Evolutionary conservation across 441 rosid genomes (phyloP).

Genomic region (Syzygium malaccense): DNA sequence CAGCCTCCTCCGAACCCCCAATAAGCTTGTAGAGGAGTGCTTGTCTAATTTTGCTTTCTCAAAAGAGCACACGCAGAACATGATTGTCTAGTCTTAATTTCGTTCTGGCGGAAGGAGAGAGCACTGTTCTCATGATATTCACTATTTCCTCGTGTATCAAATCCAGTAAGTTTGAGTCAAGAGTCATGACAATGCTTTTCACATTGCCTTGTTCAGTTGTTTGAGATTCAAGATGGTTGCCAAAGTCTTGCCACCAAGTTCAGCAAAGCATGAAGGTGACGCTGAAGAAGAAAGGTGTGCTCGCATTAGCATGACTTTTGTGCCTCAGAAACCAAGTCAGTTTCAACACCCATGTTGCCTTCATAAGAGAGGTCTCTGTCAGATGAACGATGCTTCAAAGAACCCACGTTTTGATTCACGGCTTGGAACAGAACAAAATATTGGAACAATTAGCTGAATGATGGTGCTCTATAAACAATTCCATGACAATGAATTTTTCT

Average conservation of each 20-base stretch:
- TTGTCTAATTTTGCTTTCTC: not conserved
- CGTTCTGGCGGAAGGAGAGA: not conserved
- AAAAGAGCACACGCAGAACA: not conserved
- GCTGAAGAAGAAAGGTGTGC: not conserved
- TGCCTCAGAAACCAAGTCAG: not conserved
- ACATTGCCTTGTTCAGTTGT: not conserved
- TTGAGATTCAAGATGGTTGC: not conserved
- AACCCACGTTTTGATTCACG: not conserved
- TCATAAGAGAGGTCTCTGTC: not conserved
- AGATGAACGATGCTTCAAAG: not conserved
- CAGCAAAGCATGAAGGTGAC: not conserved
- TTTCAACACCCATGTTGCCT: not conserved
- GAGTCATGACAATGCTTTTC: not conserved
- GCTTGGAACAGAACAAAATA: not conserved
- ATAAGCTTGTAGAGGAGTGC: not conserved
- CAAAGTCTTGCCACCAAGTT: not conserved
- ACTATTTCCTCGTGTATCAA: not conserved
- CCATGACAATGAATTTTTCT: not conserved
- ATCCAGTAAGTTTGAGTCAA: no score
- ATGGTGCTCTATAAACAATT: not conserved
- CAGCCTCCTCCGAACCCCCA: not conserved
- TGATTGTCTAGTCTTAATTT: not conserved
- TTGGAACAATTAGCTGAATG: not conserved
- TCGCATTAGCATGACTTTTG: not conserved
- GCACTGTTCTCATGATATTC: not conserved